phyloP scores from a whole-genome alignment of 305 asterid genomes.

The Fraxinus paxiana region DNA sequence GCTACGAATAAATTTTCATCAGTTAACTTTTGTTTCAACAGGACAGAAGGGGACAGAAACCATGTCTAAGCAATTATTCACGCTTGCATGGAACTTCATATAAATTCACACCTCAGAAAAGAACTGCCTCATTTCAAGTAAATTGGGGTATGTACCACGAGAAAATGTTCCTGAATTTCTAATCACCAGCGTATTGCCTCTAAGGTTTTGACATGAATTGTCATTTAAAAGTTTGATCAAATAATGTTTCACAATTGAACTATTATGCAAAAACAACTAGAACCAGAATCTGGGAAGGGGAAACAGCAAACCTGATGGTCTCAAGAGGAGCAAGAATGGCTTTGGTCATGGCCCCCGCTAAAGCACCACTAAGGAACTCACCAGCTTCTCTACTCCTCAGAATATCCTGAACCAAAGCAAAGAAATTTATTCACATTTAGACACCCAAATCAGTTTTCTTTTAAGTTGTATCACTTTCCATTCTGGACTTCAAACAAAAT shows the following conservation, averaged over 20 bases:
- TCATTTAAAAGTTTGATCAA: background rate
- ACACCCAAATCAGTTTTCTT: background rate
- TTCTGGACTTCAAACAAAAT: background rate
- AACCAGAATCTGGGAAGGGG: background rate
- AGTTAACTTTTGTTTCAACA: background rate
- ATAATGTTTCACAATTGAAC: background rate
- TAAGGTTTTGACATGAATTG: background rate
- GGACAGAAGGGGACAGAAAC: background rate
- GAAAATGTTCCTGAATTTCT: background rate
- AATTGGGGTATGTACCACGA: background rate
- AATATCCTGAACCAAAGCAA: constrained; percentile 48
- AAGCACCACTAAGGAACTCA: constrained; percentile 89
- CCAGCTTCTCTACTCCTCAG: constrained; percentile 63
- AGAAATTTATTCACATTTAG: constrained; percentile 15
- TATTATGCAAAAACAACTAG: background rate
- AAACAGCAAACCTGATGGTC: constrained; percentile 65
- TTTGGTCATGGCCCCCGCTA: constrained; percentile 97
- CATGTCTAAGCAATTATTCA: background rate
- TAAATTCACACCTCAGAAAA: background rate
- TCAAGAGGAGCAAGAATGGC: constrained; percentile 95
- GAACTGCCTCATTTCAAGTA: background rate
- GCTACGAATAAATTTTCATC: background rate
- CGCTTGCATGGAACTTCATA: background rate
- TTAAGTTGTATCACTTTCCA: background rate
- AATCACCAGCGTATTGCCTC: background rate